These are phyloP conservation scores for Fremontodendron californicum DNA, from an alignment of 345 rosid genomes.

Conservation along the genomic window DNA sequence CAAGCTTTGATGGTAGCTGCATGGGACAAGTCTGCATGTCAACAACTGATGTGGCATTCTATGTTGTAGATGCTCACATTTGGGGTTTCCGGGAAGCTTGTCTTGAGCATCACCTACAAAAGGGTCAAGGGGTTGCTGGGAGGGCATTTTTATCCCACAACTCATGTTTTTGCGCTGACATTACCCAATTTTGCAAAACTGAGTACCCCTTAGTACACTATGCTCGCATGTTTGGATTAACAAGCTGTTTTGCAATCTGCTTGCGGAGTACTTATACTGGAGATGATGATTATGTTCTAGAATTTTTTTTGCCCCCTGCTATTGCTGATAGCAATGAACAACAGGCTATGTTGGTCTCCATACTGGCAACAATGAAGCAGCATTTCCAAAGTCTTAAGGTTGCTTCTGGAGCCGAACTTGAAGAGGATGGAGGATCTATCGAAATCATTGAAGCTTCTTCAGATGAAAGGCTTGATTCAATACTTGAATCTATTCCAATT, in stretches of 20 bases:
- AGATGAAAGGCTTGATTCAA: slow-evolving; percentile 41
- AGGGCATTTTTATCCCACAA: slow-evolving; percentile 70
- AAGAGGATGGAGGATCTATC: slow-evolving; percentile 48
- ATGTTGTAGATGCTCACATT: slow-evolving; percentile 81
- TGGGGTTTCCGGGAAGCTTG: slow-evolving; percentile 98
- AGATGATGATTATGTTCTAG: slow-evolving; percentile 81
- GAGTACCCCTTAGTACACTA: slow-evolving; percentile 94
- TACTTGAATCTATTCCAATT: slow-evolving; percentile 41
- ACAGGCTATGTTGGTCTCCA: slow-evolving; percentile 52
- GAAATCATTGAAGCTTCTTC: slow-evolving; percentile 58
- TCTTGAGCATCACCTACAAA: slow-evolving; percentile 91
- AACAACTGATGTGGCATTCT: slow-evolving; percentile 77
- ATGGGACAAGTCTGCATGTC: slow-evolving; percentile 92
- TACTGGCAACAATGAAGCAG: slow-evolving; percentile 72
- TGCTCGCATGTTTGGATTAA: slow-evolving; percentile 82
- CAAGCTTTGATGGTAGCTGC: slow-evolving; percentile 87
- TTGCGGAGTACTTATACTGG: slow-evolving; percentile 71
- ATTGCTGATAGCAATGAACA: slow-evolving; percentile 44
- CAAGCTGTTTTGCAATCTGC: slow-evolving; percentile 77
- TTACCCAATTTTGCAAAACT: slow-evolving; percentile 73
- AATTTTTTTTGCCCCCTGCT: slow-evolving; percentile 73
- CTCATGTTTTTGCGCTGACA: slow-evolving; percentile 68
- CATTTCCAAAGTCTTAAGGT: slow-evolving; percentile 74
- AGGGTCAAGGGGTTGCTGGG: slow-evolving; percentile 94
- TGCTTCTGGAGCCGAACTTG: slow-evolving; percentile 62